Evolutionary conservation across 495 filamentous ascomycete species (phyloP), one percentile per base, ranked within the genome.

Genomic region (Hyaloscypha bicolor): DNA sequence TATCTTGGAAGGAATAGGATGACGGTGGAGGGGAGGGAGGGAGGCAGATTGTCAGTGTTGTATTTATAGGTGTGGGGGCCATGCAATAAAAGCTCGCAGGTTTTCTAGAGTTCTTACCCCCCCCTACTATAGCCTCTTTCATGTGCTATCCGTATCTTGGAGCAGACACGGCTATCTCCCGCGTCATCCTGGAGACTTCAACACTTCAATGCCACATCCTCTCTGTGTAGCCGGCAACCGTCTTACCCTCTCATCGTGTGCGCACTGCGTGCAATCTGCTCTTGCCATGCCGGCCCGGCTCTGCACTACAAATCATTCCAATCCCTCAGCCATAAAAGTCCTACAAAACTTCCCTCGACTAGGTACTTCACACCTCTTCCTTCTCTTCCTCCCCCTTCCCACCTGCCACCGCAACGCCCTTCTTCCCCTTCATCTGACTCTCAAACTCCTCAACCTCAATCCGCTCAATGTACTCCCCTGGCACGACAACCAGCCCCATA

Each of bases 401-500:
- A 22, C 45, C 39, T 35, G 19, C 52, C 51, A 11, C 1, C 60
- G 4, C 42, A 33, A 60, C 42, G 11, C 6, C 39, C 33, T 0
- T 19, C 37, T 19, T 55, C 53, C 60, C 55, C 48, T 9, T 64
- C 60, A 77, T 66, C 74, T 86, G 83, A 61, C 81, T 83, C 0
- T 67, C 69, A 68, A 85, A 87, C 71, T 93, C 91, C 76, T 98
- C 93, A 39, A 92, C 82, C 78, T 97, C 94, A 69, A 99, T 94
- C 79, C 88, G 93, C 67, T 83, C 87, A 68, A 99, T 92, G 73
- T 93, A 83, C 69, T 90, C 80, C 16, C 96, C 94, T 1, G 96
- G 95, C 9, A 98, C 86, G 9, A 97, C 94, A 37, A 99, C 90
- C 9, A 98, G 81, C 0, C 95, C 95, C 53, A 99, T 87, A 72